Percentiles rank a stretch among this genome's conserved stretches.
Conservation (phyloP, 371 early-diverging fungal species). For the Apophysomyces trapeziformis region DNA sequence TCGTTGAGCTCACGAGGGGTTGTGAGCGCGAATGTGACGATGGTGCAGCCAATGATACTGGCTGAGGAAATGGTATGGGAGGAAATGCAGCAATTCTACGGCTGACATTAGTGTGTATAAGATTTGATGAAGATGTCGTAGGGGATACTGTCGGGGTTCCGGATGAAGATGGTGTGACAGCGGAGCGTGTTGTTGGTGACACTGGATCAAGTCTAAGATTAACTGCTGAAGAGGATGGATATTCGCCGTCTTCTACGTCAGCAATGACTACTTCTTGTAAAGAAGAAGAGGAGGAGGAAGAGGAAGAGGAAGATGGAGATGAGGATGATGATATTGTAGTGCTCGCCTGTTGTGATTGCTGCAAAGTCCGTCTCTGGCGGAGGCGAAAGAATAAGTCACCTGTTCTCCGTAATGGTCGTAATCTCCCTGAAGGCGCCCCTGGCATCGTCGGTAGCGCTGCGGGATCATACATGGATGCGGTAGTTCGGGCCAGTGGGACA, state of each 20-base stretch:
- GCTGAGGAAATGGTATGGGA: conserved; percentile 16
- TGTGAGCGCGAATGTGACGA: conserved; percentile 30
- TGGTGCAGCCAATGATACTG: conserved; percentile 20
- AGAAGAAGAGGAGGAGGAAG: conserved; percentile 12
- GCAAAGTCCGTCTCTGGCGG: conserved; percentile 19
- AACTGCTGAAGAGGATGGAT: not conserved
- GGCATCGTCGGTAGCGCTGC: conserved; percentile 26
- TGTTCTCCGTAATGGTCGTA: conserved; percentile 24
- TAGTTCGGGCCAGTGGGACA: conserved; percentile 32
- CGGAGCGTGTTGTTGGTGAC: not conserved
- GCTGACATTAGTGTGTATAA: not conserved
- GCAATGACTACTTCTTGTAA: not conserved
- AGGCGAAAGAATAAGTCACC: conserved; percentile 29
- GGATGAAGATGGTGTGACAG: conserved; percentile 19
- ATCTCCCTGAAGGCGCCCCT: conserved; percentile 22
- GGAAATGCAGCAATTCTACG: conserved; percentile 12
- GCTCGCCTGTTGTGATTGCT: conserved; percentile 4
- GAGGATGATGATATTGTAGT: conserved; percentile 6
- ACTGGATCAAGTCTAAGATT: not conserved
- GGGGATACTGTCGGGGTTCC: conserved; percentile 10
- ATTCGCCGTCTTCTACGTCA: not conserved
- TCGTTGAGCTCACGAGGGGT: conserved; percentile 17
- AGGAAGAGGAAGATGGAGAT: conserved; percentile 6
- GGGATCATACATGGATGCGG: conserved; percentile 26
- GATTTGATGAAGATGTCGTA: conserved; percentile 6